These are phyloP conservation scores for Yamadazyma philogaea DNA, from an alignment of 805 yeast species.

Conservation along the genomic window DNA sequence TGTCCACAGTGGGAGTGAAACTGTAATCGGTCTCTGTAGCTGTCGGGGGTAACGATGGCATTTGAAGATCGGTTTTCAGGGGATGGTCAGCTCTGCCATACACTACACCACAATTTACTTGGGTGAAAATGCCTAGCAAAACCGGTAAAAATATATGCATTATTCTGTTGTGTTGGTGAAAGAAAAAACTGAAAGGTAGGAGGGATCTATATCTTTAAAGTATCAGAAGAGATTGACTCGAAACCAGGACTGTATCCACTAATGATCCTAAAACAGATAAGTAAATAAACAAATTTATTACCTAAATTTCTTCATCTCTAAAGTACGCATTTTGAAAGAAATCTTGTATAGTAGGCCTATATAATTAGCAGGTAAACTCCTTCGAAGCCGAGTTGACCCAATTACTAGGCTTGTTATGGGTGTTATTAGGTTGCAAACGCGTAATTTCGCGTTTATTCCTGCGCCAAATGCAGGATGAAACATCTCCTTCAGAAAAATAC, in stretches of 20 bases:
- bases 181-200: too few species aligned
- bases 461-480: background rate
- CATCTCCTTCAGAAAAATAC: conserved; percentile 3
- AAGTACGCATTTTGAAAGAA: background rate
- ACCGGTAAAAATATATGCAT: background rate
- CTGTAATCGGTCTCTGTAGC: conserved; percentile 10
- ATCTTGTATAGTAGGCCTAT: conserved; percentile 1
- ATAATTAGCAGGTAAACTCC: conserved; percentile 1
- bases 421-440: conserved; percentile 5
- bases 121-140: background rate
- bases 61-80: background rate
- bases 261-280: background rate
- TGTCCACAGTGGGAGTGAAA: conserved; percentile 12
- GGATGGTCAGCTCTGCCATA: conserved; percentile 4
- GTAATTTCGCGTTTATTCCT: conserved; percentile 3
- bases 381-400: background rate
- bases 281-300: conserved; percentile 10
- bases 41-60: conserved; percentile 8
- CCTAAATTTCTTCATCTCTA: background rate
- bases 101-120: background rate
- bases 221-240: too few species aligned
- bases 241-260: too few species aligned
- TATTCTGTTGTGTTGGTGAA: too few species aligned
- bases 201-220: background rate
- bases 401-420: background rate